These are phyloP conservation scores for Acacia confusa DNA, from an alignment of 306 rosid species.

Conservation along the genomic window DNA sequence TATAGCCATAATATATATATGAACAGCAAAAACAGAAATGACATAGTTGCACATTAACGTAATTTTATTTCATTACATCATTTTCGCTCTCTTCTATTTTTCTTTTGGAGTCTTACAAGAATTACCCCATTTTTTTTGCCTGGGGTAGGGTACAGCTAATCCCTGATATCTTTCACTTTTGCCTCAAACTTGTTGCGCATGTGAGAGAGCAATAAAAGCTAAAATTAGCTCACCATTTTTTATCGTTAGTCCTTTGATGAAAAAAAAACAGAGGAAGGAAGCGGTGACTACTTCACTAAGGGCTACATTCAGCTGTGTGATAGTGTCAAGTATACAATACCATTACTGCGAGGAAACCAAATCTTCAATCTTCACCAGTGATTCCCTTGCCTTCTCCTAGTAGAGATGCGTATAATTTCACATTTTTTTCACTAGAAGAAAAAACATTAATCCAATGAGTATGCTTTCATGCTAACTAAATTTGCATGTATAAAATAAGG, in stretches of 20 bases:
- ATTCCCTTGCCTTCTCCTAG: conserved; percentile 34
- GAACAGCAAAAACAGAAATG: too few species aligned
- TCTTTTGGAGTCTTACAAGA: too few species aligned
- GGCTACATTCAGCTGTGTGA: conserved; percentile 36
- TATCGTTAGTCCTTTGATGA: background rate
- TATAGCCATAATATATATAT: background rate
- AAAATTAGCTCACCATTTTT: background rate
- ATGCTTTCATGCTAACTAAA: conserved; percentile 39
- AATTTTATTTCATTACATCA: too few species aligned
- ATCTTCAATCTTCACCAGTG: conserved; percentile 21
- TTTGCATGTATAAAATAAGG: conserved; percentile 39
- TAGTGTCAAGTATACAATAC: conserved; percentile 39
- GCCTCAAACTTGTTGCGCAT: background rate
- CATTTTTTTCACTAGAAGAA: conserved; percentile 38
- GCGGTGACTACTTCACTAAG: conserved; percentile 14
- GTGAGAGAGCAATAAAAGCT: background rate
- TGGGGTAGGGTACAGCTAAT: background rate
- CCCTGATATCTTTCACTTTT: background rate
- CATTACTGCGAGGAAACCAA: conserved; percentile 32
- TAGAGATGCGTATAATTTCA: conserved; percentile 39
- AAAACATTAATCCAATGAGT: conserved; percentile 33
- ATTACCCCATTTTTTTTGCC: too few species aligned
- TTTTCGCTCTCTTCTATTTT: too few species aligned
- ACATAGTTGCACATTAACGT: too few species aligned
- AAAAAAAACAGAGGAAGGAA: background rate